Conservation (phyloP, 805 yeast species). For the Ogataea paradorogensis region DNA sequence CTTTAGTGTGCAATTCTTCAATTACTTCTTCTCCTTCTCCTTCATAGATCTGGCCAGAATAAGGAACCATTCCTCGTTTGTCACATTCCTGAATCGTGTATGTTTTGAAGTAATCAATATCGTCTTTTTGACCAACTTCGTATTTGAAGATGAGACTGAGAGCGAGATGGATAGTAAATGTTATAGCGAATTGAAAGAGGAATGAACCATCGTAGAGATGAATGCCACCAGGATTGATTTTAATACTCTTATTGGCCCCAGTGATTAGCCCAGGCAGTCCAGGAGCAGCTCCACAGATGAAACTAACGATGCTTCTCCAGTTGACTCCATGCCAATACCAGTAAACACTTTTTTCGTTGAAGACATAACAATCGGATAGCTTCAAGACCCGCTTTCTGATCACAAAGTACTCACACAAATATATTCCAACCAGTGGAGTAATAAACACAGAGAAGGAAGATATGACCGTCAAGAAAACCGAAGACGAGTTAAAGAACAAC, state of each 20-base stretch:
- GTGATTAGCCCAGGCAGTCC: slow-evolving; percentile 48
- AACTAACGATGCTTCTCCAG: slow-evolving; percentile 39
- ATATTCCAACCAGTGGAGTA: slow-evolving; percentile 39
- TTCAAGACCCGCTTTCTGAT: slow-evolving; percentile 39
- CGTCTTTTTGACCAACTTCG: slow-evolving; percentile 28
- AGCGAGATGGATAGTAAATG: slow-evolving; percentile 38
- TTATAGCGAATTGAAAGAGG: slow-evolving; percentile 39
- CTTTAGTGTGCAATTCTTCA: background rate
- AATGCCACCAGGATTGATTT: slow-evolving; percentile 35
- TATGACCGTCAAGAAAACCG: slow-evolving; percentile 34
- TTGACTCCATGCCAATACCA: slow-evolving; percentile 41
- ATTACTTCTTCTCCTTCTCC: slow-evolving; percentile 3
- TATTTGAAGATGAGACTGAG: slow-evolving; percentile 32
- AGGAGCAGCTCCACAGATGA: slow-evolving; percentile 42
- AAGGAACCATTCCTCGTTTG: slow-evolving; percentile 29
- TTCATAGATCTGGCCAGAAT: slow-evolving; percentile 1
- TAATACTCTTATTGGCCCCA: slow-evolving; percentile 22
- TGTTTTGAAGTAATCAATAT: slow-evolving; percentile 30
- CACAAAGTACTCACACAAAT: slow-evolving; percentile 38
- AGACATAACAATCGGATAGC: slow-evolving; percentile 40
- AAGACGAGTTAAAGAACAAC: slow-evolving; percentile 36
- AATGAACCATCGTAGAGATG: slow-evolving; percentile 43
- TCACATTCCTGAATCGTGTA: slow-evolving; percentile 33
- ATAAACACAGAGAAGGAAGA: slow-evolving; percentile 36
- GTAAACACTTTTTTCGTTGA: slow-evolving; percentile 30